Conservation (phyloP, 306 rosid species). For the Rosa persica region DNA sequence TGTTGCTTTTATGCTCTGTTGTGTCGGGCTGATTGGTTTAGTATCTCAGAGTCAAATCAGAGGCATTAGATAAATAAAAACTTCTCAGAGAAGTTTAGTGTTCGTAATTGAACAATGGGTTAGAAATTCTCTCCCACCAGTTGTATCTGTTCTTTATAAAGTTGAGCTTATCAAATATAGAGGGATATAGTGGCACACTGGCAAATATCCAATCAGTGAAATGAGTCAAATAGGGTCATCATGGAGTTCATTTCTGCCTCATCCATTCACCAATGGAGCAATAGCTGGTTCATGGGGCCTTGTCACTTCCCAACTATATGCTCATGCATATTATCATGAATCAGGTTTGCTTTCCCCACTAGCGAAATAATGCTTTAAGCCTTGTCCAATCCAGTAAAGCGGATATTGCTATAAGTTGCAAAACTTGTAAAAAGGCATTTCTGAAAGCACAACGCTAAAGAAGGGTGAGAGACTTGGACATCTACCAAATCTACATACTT, state of each 20-base stretch:
- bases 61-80: no score
- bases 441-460: not conserved
- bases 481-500: not conserved
- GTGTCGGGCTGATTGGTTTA: no score
- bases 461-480: not conserved
- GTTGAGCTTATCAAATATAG: not conserved
- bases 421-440: not conserved
- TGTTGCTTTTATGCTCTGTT: not conserved
- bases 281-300: slow-evolving; percentile 13
- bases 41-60: not conserved
- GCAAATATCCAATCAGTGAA: slow-evolving; percentile 5
- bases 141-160: not conserved
- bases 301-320: not conserved
- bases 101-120: not conserved
- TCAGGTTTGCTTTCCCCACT: slow-evolving; percentile 14
- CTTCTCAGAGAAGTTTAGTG: no score
- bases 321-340: not conserved
- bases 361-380: not conserved
- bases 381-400: not conserved
- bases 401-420: not conserved
- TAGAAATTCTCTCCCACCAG: not conserved
- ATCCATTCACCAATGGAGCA: not conserved
- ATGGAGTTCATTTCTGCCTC: not conserved
- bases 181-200: not conserved
- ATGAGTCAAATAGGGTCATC: not conserved